These are phyloP conservation scores for Poa annua DNA, from an alignment of 176 grass and related monocot genomes.

Conservation along the genomic window DNA sequence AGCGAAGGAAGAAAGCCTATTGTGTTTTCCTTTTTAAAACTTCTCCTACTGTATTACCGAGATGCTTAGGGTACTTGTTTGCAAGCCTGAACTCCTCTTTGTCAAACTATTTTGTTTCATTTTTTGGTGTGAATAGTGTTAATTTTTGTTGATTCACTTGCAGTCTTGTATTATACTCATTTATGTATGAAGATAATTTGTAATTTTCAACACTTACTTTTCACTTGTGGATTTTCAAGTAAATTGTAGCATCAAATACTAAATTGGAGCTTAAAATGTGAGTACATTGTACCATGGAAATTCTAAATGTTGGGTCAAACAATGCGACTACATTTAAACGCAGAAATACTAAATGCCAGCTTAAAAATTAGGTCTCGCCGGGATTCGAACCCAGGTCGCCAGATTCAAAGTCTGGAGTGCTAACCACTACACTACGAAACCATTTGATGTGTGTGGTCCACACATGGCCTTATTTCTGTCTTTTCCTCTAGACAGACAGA, in stretches of 20 bases:
- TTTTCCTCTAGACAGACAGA: background rate
- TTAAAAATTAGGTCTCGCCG: slow-evolving; percentile 43
- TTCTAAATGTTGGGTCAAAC: background rate
- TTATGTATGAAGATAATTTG: background rate
- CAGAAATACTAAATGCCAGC: background rate
- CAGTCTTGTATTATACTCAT: background rate
- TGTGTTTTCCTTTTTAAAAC: background rate
- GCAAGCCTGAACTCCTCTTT: background rate
- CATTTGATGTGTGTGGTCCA: background rate
- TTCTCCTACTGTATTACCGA: background rate
- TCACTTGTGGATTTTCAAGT: background rate
- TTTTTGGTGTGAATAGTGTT: background rate
- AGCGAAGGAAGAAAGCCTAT: background rate
- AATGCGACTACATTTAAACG: background rate
- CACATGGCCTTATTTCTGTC: slow-evolving; percentile 2
- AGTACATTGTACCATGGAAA: background rate
- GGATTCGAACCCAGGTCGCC: slow-evolving; percentile 99
- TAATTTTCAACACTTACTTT: too few relatives aligned
- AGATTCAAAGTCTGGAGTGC: slow-evolving; percentile 99
- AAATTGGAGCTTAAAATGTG: background rate
- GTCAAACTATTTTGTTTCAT: background rate
- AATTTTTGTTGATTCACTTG: background rate
- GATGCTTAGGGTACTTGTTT: background rate
- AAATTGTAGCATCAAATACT: background rate
- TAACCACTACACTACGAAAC: slow-evolving; percentile 85